Conservation (phyloP, 2,329 filamentous ascomycete genomes). For the Lasiodiplodia hormozganensis region DNA sequence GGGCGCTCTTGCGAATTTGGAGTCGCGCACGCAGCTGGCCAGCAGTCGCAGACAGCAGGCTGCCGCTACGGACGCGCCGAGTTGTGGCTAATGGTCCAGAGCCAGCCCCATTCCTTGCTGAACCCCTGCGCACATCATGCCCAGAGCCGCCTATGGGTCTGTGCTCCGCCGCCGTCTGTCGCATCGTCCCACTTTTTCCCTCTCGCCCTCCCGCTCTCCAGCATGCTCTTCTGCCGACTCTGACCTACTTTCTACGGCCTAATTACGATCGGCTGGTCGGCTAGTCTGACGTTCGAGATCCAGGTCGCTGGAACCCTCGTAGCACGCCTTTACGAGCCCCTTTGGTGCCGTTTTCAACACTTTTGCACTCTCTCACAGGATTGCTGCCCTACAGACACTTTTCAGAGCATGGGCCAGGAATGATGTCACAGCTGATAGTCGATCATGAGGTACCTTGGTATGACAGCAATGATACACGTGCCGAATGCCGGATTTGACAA, state of each 20-base stretch:
- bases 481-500: not conserved
- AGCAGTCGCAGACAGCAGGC: conserved; percentile 1
- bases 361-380: not conserved
- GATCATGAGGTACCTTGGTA: not conserved
- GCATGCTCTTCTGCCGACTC: not conserved
- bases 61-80: not conserved
- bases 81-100: conserved; percentile 14
- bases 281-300: not conserved
- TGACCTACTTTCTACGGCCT: not conserved
- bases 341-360: not conserved
- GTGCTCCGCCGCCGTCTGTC: not conserved
- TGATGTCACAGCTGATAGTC: conserved; percentile 3
- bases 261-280: not conserved
- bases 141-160: not conserved
- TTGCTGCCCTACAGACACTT: not conserved
- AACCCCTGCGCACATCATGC: conserved; percentile 16
- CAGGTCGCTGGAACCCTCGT: not conserved
- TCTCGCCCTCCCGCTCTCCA: conserved; percentile 3
- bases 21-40: conserved; percentile 10
- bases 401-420: not conserved
- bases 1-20: not conserved
- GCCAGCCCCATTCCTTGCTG: conserved; percentile 15
- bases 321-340: not conserved
- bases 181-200: conserved; percentile 24
- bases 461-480: not conserved